Evolutionary conservation across 1,284 basidiomycete species (phyloP).

Genomic region (Ceratobasidium sp.): DNA sequence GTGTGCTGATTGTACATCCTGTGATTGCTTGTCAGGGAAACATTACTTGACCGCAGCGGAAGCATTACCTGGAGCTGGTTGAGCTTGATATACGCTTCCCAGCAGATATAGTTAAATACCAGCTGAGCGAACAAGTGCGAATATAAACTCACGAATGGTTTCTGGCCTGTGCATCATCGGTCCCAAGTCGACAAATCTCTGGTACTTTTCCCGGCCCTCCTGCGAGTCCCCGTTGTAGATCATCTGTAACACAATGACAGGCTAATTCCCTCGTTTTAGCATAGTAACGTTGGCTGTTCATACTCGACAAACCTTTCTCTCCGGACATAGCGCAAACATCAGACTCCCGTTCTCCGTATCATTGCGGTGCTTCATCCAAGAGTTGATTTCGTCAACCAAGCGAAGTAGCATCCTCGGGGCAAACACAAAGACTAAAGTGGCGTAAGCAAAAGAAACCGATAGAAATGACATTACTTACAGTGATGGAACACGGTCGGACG

Average conservation of each 20-base stretch:
- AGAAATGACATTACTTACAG: constrained; percentile 7
- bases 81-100: constrained; percentile 2
- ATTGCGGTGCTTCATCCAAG: constrained; percentile 8
- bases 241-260: constrained; percentile 32
- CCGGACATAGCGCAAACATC: constrained; percentile 16
- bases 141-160: constrained; percentile 15
- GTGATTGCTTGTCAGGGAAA: not conserved
- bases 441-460: too few relatives aligned
- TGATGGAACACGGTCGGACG: constrained; percentile 59
- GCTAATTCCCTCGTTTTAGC: constrained; percentile 27
- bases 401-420: not conserved
- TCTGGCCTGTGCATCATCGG: constrained; percentile 23
- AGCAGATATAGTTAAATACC: not conserved
- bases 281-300: not conserved
- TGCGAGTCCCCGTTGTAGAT: constrained; percentile 30
- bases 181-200: constrained; percentile 41
- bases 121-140: not conserved
- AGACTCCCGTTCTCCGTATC: not conserved
- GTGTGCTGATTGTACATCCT: constrained; percentile 42
- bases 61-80: constrained; percentile 10
- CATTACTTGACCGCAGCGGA: not conserved
- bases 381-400: constrained; percentile 15
- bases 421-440: constrained; percentile 4
- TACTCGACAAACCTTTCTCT: constrained; percentile 36
- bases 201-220: constrained; percentile 34